These are phyloP conservation scores for Ophiostoma angusticollis DNA, from an alignment of 2,329 filamentous ascomycete genomes.

Conservation along the genomic window DNA sequence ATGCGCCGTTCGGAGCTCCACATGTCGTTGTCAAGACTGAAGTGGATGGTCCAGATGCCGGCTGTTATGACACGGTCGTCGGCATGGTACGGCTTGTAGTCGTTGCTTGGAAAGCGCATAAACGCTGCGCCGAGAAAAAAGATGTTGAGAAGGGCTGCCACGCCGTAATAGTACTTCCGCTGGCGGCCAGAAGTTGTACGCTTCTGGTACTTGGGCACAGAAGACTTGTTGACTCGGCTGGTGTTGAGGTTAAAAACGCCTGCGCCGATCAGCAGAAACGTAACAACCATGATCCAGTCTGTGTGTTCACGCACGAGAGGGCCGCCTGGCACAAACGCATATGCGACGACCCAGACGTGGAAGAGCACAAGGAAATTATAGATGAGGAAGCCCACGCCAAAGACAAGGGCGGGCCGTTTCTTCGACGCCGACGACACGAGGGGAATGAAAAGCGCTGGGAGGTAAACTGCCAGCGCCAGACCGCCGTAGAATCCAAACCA, in stretches of 20 bases:
- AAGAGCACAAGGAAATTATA: conserved; percentile 96
- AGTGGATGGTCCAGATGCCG: conserved; percentile 98
- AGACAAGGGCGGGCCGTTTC: conserved; percentile 64
- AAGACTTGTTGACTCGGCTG: conserved; percentile 25
- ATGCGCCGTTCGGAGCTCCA: conserved; percentile 94
- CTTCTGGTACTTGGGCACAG: conserved; percentile 28
- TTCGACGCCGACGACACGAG: conserved; percentile 65
- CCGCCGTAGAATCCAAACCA: conserved; percentile 88
- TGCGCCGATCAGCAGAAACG: conserved; percentile 71
- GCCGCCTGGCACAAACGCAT: conserved; percentile 92
- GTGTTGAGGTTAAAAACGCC: conserved; percentile 64
- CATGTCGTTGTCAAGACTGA: conserved; percentile 96
- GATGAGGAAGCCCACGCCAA: conserved; percentile 76
- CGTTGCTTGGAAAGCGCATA: conserved; percentile 80
- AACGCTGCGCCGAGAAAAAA: conserved; percentile 72
- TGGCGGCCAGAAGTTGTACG: conserved; percentile 24
- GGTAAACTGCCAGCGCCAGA: conserved; percentile 60
- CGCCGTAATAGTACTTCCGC: conserved; percentile 38
- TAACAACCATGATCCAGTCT: conserved; percentile 85
- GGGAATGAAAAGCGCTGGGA: conserved; percentile 66
- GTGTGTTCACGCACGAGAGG: conserved; percentile 86
- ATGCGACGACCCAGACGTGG: conserved; percentile 96
- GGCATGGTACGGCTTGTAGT: conserved; percentile 81
- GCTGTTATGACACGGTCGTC: conserved; percentile 81
- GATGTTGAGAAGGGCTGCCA: conserved; percentile 65